phyloP scores from a whole-genome alignment of 192 early-diverging fungal species.

The Radiomyces spectabilis region DNA sequence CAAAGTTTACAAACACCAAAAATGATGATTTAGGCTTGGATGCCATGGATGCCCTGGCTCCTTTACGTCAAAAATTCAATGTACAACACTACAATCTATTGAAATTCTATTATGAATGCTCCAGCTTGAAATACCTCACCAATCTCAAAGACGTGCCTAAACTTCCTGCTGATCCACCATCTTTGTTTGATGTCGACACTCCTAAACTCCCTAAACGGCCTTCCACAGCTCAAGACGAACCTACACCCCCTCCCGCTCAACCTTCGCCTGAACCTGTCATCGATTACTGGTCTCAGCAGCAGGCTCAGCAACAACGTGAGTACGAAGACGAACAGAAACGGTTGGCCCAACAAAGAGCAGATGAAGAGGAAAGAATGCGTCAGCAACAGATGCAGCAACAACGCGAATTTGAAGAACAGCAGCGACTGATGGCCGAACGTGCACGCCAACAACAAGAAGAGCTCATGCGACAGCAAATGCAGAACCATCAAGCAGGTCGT shows the following conservation, averaged over 20 bases:
- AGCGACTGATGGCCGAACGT: constrained; percentile 63
- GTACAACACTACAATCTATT: constrained; percentile 76
- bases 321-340: constrained; percentile 61
- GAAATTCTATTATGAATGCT: constrained; percentile 89
- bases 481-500: constrained; percentile 70
- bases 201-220: constrained; percentile 54
- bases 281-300: constrained; percentile 41
- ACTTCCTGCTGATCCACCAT: constrained; percentile 74
- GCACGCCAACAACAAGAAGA: constrained; percentile 69
- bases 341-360: constrained; percentile 47
- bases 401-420: constrained; percentile 69
- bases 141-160: constrained; percentile 87
- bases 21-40: constrained; percentile 36
- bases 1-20: too few relatives aligned
- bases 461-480: constrained; percentile 73
- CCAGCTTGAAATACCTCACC: constrained; percentile 85
- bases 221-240: constrained; percentile 10
- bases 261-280: constrained; percentile 47
- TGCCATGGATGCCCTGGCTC: constrained; percentile 80
- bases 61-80: constrained; percentile 84
- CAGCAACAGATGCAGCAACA: constrained; percentile 63
- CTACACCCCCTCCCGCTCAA: constrained; percentile 31
- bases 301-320: constrained; percentile 52
- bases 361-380: constrained; percentile 54
- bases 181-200: constrained; percentile 67